phyloP scores from a whole-genome alignment of 352 stramenopile species.

The Globisporangium polare region DNA sequence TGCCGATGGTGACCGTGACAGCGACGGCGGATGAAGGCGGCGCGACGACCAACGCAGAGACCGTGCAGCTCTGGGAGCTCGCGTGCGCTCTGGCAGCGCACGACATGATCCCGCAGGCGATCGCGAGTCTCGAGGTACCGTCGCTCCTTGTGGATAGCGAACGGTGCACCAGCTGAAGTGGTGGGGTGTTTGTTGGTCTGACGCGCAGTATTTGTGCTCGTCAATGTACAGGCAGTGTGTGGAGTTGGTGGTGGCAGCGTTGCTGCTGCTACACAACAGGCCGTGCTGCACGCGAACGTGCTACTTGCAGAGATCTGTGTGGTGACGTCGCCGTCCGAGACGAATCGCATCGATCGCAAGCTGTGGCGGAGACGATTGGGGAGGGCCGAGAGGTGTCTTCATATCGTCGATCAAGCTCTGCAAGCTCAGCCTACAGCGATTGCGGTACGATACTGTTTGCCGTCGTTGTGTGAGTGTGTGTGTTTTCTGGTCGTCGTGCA shows the following conservation, averaged over 20 bases:
- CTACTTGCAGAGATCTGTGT: constrained; percentile 60
- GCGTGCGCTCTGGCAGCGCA: constrained; percentile 40
- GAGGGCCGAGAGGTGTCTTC: constrained; percentile 42
- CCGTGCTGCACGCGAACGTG: constrained; percentile 32
- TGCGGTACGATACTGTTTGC: neutral
- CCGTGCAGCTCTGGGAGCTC: constrained; percentile 62
- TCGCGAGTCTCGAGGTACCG: constrained; percentile 48
- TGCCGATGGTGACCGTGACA: neutral
- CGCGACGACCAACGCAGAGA: constrained; percentile 11
- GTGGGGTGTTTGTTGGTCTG: neutral
- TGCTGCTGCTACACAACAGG: constrained; percentile 16
- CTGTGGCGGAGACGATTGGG: constrained; percentile 48
- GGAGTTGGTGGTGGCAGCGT: constrained; percentile 8
- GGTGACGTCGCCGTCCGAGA: constrained; percentile 32
- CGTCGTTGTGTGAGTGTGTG: too few relatives aligned
- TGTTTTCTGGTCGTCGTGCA: neutral
- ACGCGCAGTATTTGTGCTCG: neutral
- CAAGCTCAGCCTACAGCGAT: constrained; percentile 8
- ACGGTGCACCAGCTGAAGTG: constrained; percentile 1
- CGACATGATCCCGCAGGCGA: constrained; percentile 32
- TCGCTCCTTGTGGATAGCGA: constrained; percentile 2
- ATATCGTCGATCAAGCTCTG: constrained; percentile 23
- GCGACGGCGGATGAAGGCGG: neutral
- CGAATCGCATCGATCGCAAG: constrained; percentile 40
- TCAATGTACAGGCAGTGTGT: constrained; percentile 31